These are phyloP conservation scores for Cutaneotrichosporon dermatis DNA, from an alignment of 1,284 basidiomycete species.

Conservation along the genomic window DNA sequence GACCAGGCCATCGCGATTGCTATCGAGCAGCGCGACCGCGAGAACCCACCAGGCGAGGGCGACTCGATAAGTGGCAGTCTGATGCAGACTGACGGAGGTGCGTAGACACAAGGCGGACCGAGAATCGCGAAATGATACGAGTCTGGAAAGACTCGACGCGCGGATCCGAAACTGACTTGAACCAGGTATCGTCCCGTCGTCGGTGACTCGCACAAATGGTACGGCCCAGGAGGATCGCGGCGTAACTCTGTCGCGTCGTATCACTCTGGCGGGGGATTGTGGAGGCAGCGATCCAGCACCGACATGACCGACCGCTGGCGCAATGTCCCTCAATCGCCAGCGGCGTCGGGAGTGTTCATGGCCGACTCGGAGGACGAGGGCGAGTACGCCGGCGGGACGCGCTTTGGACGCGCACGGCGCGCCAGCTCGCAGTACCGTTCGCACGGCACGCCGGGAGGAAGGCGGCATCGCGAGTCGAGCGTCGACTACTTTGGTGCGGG, in stretches of 20 bases:
- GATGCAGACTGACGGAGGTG: slow-evolving; percentile 20
- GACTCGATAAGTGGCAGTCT: slow-evolving; percentile 20
- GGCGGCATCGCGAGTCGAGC: slow-evolving; percentile 10
- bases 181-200: slow-evolving; percentile 35
- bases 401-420: slow-evolving; percentile 9
- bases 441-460: neutral
- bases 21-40: slow-evolving; percentile 21
- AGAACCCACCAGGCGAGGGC: slow-evolving; percentile 21
- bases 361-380: slow-evolving; percentile 43
- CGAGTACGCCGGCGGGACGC: slow-evolving; percentile 7
- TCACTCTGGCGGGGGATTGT: slow-evolving; percentile 25
- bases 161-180: neutral
- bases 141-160: neutral
- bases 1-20: slow-evolving; percentile 23
- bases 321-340: slow-evolving; percentile 25
- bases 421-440: slow-evolving; percentile 4
- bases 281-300: slow-evolving; percentile 22
- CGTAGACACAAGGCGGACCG: neutral
- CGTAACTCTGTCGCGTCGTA: slow-evolving; percentile 25
- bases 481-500: slow-evolving; percentile 8
- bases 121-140: no score
- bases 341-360: slow-evolving; percentile 34
- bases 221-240: slow-evolving; percentile 29
- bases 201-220: slow-evolving; percentile 34
- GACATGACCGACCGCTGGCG: slow-evolving; percentile 11